Evolutionary conservation across 2,329 filamentous ascomycete species (phyloP).

Genomic region (Ceratocystis colombiana): DNA sequence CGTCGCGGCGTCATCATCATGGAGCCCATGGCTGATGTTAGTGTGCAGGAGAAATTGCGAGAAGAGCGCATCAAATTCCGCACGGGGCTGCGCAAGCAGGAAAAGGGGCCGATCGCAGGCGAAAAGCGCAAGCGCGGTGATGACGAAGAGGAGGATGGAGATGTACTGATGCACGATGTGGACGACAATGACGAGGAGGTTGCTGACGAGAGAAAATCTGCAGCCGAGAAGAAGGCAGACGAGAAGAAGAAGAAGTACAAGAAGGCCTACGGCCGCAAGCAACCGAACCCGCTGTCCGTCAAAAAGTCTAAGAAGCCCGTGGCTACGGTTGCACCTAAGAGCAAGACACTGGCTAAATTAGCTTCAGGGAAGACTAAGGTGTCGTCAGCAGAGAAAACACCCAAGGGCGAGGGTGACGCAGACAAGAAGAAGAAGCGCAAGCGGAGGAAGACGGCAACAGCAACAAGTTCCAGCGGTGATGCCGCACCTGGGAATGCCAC

Average conservation of each 20-base stretch:
- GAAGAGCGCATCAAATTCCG: conserved; percentile 69
- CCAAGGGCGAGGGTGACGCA: conserved; percentile 17
- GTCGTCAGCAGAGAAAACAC: neutral
- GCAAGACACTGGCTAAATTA: conserved; percentile 27
- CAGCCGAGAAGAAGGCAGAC: conserved; percentile 13
- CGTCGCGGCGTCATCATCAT: conserved; percentile 62
- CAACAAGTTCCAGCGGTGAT: conserved; percentile 15
- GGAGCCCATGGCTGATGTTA: conserved; percentile 63
- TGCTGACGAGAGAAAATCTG: conserved; percentile 22
- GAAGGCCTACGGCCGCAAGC: conserved; percentile 52
- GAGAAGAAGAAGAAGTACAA: conserved; percentile 43
- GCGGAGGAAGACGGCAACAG: conserved; percentile 24
- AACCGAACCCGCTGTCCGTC: conserved; percentile 59
- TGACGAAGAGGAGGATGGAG: conserved; percentile 33
- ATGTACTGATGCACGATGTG: conserved; percentile 9
- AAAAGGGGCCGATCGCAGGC: conserved; percentile 30
- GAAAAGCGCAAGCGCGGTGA: conserved; percentile 45
- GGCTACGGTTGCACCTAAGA: conserved; percentile 24
- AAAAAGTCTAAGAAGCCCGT: conserved; percentile 43
- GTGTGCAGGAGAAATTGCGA: conserved; percentile 50
- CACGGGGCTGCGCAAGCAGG: conserved; percentile 50
- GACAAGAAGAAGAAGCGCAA: conserved; percentile 27
- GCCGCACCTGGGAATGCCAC: neutral
- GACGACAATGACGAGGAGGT: conserved; percentile 31
- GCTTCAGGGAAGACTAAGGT: neutral